Evolutionary conservation across 257 asterid genomes (phyloP).

Genomic region (Craterostigma plantagineum): DNA sequence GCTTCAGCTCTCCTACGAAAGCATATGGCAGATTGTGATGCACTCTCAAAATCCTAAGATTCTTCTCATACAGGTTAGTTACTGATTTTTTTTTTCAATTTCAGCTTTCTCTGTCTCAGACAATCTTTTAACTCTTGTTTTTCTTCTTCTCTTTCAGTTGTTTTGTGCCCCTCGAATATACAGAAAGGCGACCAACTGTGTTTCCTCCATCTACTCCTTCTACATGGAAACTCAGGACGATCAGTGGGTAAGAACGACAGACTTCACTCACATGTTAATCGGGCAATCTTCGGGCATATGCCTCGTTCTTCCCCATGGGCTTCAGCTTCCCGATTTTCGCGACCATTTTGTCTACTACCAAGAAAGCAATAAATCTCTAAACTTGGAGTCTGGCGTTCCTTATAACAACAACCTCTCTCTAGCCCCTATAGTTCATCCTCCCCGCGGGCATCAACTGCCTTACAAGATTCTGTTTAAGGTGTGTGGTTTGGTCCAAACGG

Average conservation of each 20-base stretch:
- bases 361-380: constrained; percentile 26
- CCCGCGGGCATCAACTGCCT: constrained; percentile 25
- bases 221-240: constrained; percentile 38
- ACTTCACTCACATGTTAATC: constrained; percentile 42
- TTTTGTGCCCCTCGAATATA: constrained; percentile 73
- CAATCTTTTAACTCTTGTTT: neutral
- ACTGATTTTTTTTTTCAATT: too few species aligned
- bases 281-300: constrained; percentile 85
- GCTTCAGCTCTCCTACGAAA: constrained; percentile 63
- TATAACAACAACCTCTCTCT: constrained; percentile 24
- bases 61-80: constrained; percentile 62
- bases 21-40: constrained; percentile 55
- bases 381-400: constrained; percentile 22
- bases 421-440: constrained; percentile 60
- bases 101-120: too few species aligned
- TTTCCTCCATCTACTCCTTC: constrained; percentile 16
- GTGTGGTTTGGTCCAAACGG: constrained; percentile 61
- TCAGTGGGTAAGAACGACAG: constrained; percentile 82
- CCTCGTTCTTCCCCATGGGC: constrained; percentile 34
- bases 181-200: constrained; percentile 22
- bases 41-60: constrained; percentile 13
- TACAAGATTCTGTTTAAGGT: constrained; percentile 43
- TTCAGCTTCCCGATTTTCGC: constrained; percentile 42
- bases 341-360: constrained; percentile 34
- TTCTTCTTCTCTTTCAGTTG: constrained; percentile 21